These are phyloP conservation scores for Kodamaea hsintzibuensis DNA, from an alignment of 805 yeast genomes.

Conservation along the genomic window DNA sequence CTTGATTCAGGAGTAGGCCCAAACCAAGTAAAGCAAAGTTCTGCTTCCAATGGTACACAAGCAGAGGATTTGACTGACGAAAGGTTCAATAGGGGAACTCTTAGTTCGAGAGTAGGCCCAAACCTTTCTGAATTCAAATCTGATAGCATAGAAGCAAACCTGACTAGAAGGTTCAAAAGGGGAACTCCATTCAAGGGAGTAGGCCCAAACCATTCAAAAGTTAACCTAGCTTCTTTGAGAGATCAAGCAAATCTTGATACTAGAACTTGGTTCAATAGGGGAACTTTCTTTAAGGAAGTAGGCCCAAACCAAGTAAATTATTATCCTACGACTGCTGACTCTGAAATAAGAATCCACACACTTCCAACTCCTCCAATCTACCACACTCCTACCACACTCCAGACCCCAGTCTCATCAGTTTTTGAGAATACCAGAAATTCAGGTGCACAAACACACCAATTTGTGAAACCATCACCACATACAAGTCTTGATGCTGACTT, in stretches of 20 bases:
- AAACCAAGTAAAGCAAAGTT: not conserved
- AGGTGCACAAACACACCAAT: not conserved
- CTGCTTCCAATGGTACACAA: not conserved
- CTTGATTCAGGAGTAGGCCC: not conserved
- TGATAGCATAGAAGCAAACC: not conserved
- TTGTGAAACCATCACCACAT: not conserved
- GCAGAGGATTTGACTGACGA: not conserved
- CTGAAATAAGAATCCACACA: not conserved
- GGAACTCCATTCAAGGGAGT: not conserved
- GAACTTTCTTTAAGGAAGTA: no score
- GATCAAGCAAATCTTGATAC: no score
- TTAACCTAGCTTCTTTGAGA: no score
- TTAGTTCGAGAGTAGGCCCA: not conserved
- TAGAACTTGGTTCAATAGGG: no score
- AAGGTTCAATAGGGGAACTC: not conserved
- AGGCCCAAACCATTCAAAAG: not conserved
- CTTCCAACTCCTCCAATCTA: not conserved
- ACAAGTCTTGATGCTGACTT: not conserved
- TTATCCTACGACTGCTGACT: not conserved
- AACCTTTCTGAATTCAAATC: not conserved
- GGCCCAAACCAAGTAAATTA: not conserved
- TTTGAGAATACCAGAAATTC: not conserved
- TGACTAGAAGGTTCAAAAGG: not conserved
- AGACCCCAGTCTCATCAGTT: not conserved
- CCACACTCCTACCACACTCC: no score